Evolutionary conservation across 805 yeast genomes (phyloP).

Genomic region (Torulaspora franciscae): DNA sequence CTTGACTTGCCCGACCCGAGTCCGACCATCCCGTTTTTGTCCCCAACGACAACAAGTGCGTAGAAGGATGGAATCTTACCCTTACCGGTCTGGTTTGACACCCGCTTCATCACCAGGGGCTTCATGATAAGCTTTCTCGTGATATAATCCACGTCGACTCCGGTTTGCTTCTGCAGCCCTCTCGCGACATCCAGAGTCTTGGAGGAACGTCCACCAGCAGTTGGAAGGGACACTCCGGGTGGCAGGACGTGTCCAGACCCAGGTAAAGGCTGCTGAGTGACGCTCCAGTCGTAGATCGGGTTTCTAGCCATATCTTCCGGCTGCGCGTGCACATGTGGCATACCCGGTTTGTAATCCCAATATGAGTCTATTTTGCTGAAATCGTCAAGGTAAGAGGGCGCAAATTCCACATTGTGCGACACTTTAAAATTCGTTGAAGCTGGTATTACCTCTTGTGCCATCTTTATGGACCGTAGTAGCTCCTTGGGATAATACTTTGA

Average conservation of each 20-base stretch:
- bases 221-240: constrained; percentile 24
- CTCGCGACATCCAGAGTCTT: constrained; percentile 39
- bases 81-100: constrained; percentile 85
- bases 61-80: constrained; percentile 83
- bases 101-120: constrained; percentile 70
- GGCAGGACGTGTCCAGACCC: constrained; percentile 20
- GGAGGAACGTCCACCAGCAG: constrained; percentile 19
- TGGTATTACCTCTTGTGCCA: constrained; percentile 76
- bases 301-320: constrained; percentile 15
- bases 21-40: constrained; percentile 88
- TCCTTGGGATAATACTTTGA: constrained; percentile 77
- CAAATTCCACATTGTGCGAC: constrained; percentile 48
- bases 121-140: constrained; percentile 52
- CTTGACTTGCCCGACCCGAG: constrained; percentile 92
- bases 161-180: constrained; percentile 59
- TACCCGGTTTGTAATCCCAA: constrained; percentile 54
- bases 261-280: constrained; percentile 26
- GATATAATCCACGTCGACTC: constrained; percentile 58
- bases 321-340: constrained; percentile 26
- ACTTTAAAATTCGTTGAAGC: constrained; percentile 47
- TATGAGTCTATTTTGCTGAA: constrained; percentile 64
- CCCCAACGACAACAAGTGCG: constrained; percentile 86
- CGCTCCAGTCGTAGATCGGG: constrained; percentile 23
- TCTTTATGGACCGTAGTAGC: constrained; percentile 71
- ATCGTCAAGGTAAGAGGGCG: constrained; percentile 70